Evolutionary conservation across 2,329 filamentous ascomycete genomes (phyloP).

Genomic region (Diplodia seriata): DNA sequence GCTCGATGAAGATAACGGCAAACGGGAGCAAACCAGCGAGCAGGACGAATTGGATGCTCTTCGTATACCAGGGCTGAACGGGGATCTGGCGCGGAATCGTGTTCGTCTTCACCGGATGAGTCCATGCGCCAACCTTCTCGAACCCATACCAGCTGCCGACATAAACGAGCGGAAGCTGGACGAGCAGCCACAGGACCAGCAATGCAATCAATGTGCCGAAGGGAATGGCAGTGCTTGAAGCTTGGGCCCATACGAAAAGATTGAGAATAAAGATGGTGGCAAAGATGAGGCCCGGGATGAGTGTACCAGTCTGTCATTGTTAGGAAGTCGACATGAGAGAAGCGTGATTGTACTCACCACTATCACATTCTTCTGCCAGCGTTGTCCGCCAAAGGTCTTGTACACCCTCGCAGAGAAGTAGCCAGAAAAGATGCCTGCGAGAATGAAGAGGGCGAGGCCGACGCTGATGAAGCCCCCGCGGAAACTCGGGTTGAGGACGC

Average conservation of each 20-base stretch:
- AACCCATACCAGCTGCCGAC: slow-evolving; percentile 80
- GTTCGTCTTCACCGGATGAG: slow-evolving; percentile 81
- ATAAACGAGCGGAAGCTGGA: slow-evolving; percentile 86
- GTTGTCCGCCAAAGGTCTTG: slow-evolving; percentile 78
- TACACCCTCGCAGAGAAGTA: slow-evolving; percentile 87
- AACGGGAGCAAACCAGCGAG: slow-evolving; percentile 82
- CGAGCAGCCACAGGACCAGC: slow-evolving; percentile 79
- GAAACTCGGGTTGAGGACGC: slow-evolving; percentile 83
- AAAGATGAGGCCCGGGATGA: slow-evolving; percentile 82
- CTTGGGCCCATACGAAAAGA: slow-evolving; percentile 88
- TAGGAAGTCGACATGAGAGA: slow-evolving; percentile 36
- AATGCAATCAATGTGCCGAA: slow-evolving; percentile 79
- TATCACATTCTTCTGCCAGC: slow-evolving; percentile 77
- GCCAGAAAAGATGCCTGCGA: slow-evolving; percentile 83
- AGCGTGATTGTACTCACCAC: slow-evolving; percentile 36
- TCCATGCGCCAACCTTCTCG: slow-evolving; percentile 70
- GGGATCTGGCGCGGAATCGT: slow-evolving; percentile 76
- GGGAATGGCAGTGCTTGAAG: slow-evolving; percentile 84
- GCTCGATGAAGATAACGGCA: slow-evolving; percentile 85
- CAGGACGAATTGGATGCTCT: slow-evolving; percentile 67
- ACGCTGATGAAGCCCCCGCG: slow-evolving; percentile 89
- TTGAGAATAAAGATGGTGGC: slow-evolving; percentile 79
- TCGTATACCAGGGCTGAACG: slow-evolving; percentile 75
- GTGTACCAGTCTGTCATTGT: slow-evolving; percentile 65
- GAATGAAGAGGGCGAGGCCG: slow-evolving; percentile 80